Conservation (phyloP, 495 filamentous ascomycete genomes). For the Aspergillus panamensis region DNA sequence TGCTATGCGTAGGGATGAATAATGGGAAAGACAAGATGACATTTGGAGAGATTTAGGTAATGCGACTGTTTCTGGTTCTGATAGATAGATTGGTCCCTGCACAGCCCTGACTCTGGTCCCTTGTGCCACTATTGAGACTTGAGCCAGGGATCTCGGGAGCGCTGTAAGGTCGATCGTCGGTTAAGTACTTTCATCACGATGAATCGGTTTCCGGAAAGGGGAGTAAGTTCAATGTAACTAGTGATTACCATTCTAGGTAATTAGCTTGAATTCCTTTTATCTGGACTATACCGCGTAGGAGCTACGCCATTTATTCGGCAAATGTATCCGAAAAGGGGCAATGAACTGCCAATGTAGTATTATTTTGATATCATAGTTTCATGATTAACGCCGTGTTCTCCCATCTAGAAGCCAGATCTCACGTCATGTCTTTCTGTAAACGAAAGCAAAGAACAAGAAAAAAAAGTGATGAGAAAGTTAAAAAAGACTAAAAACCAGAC, state of each 20-base stretch:
- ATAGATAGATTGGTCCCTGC: no score
- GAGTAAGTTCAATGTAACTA: not conserved
- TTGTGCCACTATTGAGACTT: not conserved
- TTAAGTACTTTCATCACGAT: not conserved
- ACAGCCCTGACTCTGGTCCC: not conserved
- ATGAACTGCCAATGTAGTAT: constrained; percentile 6
- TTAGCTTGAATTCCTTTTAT: no score
- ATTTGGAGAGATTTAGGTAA: no score
- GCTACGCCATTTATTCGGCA: not conserved
- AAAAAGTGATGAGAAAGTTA: constrained; percentile 14
- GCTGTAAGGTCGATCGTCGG: constrained; percentile 6
- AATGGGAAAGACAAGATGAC: no score
- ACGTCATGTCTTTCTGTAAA: constrained; percentile 29
- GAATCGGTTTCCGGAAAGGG: not conserved
- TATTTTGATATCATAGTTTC: constrained; percentile 16
- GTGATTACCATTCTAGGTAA: not conserved
- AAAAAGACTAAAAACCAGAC: constrained; percentile 5
- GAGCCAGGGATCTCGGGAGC: constrained; percentile 1
- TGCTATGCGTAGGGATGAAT: no score
- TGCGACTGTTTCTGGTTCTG: no score
- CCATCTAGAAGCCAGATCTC: constrained; percentile 32
- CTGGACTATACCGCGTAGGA: no score
- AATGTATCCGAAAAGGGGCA: constrained; percentile 1
- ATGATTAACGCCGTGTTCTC: constrained; percentile 39
- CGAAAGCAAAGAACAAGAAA: constrained; percentile 13